Evolutionary conservation across 2,329 filamentous ascomycete species (phyloP), one percentile per base, ranked within the genome.

Genomic region (Trichoderma endophyticum): DNA sequence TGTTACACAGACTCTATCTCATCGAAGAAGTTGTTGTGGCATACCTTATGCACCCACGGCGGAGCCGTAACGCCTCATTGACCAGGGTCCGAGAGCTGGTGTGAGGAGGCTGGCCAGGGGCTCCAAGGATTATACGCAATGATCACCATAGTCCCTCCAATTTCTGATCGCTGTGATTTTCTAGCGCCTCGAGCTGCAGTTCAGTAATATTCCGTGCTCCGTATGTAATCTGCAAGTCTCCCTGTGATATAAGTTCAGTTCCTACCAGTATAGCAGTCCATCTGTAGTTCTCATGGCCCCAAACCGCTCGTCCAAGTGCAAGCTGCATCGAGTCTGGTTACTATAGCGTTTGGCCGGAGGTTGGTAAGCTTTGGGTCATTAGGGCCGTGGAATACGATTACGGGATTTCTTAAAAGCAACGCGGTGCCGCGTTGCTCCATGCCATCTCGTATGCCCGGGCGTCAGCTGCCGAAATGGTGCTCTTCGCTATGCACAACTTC

Each of bases 381-480:
- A 30, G 69, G 61, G 34, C 62, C 28, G 51, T 66, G 26, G 54
- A 71, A 71, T 71, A 71, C 69, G 69, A 71, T 71, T 71, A 71
- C 69, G 69, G 69, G 34, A 54, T 34, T 14, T 26, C 51, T 24
- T 54, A 57, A 57, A 48, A 34, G 30, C 59, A 56, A 61, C 15
- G 43, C 32, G 18, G 26, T 57, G 60, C 43, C 36, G 60, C 18
- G 68, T 63, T 64, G 60, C 60, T 65, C 54, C 62, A 51, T 66
- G 60, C 69, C 69, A 65, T 60, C 69, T 71, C 61, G 69, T 71
- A 71, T 71, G 61, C 39, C 59, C 68, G 43, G 68, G 51, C 68
- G 68, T 71, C 68, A 71, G 68, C 68, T 71, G 68, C 68, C 59
- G 68, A 64, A 62, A 48, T 63, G 68, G 68, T 70, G 56, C 56